phyloP scores from a whole-genome alignment of 306 rosid genomes.

The Mimosa pudica region DNA sequence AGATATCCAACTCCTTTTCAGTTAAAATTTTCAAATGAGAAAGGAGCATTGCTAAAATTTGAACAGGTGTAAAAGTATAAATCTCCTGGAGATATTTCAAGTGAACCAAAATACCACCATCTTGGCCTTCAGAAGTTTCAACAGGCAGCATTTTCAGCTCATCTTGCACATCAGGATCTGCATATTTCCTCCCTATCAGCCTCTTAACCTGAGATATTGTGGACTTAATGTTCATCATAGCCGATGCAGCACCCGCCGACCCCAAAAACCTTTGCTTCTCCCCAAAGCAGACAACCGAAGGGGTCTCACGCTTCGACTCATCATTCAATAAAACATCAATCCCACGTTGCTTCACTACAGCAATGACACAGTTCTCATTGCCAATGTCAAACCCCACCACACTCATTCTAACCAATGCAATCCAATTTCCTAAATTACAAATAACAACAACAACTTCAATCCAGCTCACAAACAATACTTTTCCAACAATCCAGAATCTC shows the following conservation, averaged over 20 bases:
- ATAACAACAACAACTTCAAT: constrained; percentile 14
- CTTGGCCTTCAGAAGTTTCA: constrained; percentile 67
- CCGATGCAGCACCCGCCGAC: constrained; percentile 88
- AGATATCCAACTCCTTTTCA: constrained; percentile 62
- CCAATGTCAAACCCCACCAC: constrained; percentile 97
- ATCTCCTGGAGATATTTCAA: constrained; percentile 59
- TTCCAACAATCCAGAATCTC: constrained; percentile 23
- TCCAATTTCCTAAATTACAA: constrained; percentile 18
- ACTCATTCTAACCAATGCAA: constrained; percentile 56
- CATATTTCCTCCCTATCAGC: constrained; percentile 69
- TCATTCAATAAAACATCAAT: constrained; percentile 86
- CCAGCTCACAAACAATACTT: constrained; percentile 33
- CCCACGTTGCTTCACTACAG: constrained; percentile 88
- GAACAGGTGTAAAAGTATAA: constrained; percentile 77
- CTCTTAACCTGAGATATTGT: constrained; percentile 92
- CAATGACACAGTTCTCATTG: constrained; percentile 92
- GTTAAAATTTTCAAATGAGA: constrained; percentile 78
- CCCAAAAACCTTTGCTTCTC: constrained; percentile 98
- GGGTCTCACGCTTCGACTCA: constrained; percentile 94
- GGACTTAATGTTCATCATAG: constrained; percentile 81
- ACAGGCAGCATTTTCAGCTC: constrained; percentile 73
- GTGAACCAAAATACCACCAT: constrained; percentile 82
- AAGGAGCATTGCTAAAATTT: constrained; percentile 85
- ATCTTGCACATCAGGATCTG: constrained; percentile 55
- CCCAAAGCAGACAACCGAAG: constrained; percentile 78